A percentile compares a stretch with the other conserved stretches of the same genome.
These are phyloP conservation scores for Aspergillus ruber DNA, from an alignment of 2,329 filamentous ascomycete species.

Conservation along the genomic window DNA sequence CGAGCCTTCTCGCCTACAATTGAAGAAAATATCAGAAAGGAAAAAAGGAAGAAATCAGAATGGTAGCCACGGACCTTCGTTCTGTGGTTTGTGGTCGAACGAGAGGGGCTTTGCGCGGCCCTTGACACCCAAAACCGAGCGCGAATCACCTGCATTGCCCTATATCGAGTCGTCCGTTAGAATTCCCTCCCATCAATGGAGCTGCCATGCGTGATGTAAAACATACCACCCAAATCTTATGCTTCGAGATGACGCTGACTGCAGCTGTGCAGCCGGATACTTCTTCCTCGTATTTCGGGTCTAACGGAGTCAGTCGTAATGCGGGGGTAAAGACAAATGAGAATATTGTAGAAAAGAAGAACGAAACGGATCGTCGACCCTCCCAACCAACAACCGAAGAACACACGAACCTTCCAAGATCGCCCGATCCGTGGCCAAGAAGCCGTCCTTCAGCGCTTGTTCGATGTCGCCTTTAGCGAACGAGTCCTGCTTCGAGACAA, in stretches of 20 bases:
- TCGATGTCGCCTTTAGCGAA: conserved; percentile 89
- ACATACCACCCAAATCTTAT: conserved; percentile 94
- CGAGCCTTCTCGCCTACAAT: conserved; percentile 80
- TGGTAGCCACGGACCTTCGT: conserved; percentile 62
- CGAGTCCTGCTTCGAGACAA: conserved; percentile 87
- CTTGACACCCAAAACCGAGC: conserved; percentile 92
- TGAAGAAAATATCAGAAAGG: background rate
- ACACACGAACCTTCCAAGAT: conserved; percentile 76
- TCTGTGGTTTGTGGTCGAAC: conserved; percentile 99
- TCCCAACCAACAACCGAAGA: background rate
- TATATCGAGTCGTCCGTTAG: conserved; percentile 37
- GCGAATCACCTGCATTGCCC: conserved; percentile 96
- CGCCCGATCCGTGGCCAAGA: conserved; percentile 89
- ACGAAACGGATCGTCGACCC: background rate
- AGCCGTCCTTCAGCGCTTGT: conserved; percentile 94
- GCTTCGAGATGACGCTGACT: conserved; percentile 77
- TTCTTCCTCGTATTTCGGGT: conserved; percentile 94
- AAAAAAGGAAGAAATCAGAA: background rate
- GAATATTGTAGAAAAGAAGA: background rate
- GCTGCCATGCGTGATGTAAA: background rate
- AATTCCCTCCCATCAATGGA: background rate
- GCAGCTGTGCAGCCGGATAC: conserved; percentile 97
- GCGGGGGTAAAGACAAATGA: background rate
- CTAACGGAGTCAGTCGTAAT: conserved; percentile 44
- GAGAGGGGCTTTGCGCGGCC: conserved; percentile 94